A percentile compares a stretch with the other conserved stretches of the same genome.
Conservation (phyloP, 257 asterid species). For the Salvia miltiorrhiza region DNA sequence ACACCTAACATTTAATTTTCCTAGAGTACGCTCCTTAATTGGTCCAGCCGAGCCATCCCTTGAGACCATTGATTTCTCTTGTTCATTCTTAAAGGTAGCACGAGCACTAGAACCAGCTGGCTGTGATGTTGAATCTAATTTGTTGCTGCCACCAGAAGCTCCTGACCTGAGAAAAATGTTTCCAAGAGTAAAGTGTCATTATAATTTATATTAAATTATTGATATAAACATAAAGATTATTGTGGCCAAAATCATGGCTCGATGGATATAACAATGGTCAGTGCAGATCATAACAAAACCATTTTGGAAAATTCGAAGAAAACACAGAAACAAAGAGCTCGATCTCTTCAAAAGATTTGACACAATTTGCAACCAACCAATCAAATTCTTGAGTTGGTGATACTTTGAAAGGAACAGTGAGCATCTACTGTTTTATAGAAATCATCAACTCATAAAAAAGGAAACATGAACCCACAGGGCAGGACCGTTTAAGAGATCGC, state of each 20-base stretch:
- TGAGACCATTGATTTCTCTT: constrained; percentile 58
- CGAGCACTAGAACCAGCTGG: constrained; percentile 63
- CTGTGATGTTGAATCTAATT: constrained; percentile 55
- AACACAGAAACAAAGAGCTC: constrained; percentile 7
- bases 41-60: constrained; percentile 61
- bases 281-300: not conserved
- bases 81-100: constrained; percentile 61
- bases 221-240: constrained; percentile 13
- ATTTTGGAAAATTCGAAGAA: not conserved
- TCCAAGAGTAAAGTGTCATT: constrained; percentile 16
- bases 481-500: not conserved
- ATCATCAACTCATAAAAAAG: not conserved
- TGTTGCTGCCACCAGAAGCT: constrained; percentile 46
- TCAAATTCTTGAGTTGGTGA: not conserved
- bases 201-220: constrained; percentile 2
- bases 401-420: not conserved
- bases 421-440: not conserved
- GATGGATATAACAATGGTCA: not conserved
- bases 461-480: not conserved
- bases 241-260: constrained; percentile 9
- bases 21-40: constrained; percentile 59
- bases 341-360: constrained; percentile 1
- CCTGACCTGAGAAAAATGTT: constrained; percentile 54
- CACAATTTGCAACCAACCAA: not conserved
- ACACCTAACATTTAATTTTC: constrained; percentile 68